Percentiles rank a stretch among this genome's conserved stretches.
Evolutionary conservation across 768 basidiomycete species (phyloP).

Genomic region (Suillus clintonianus): DNA sequence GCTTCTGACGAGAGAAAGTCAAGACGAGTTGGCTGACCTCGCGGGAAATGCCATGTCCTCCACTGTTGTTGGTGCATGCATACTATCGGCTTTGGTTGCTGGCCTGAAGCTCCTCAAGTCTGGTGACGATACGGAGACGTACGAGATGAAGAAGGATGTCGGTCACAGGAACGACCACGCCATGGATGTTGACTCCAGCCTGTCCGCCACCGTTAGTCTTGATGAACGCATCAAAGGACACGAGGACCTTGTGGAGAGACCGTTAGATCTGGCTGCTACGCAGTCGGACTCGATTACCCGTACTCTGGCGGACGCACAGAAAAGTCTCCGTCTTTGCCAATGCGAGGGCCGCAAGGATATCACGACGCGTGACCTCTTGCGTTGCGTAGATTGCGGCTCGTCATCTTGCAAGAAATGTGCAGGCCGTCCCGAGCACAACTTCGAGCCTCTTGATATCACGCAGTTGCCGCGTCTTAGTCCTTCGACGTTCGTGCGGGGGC

Average conservation of each 20-base stretch:
- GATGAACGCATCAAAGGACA: constrained; percentile 71
- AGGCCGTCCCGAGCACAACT: constrained; percentile 88
- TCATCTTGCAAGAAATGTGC: constrained; percentile 86
- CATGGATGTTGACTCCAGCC: constrained; percentile 52
- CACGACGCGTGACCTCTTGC: constrained; percentile 62
- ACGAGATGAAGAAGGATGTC: constrained; percentile 61
- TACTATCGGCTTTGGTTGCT: constrained; percentile 77
- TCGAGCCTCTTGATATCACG: constrained; percentile 51
- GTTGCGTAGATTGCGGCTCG: constrained; percentile 75
- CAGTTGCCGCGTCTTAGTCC: constrained; percentile 67
- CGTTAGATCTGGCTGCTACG: constrained; percentile 68
- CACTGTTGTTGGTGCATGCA: constrained; percentile 90
- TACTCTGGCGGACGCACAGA: constrained; percentile 64
- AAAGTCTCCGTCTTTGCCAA: constrained; percentile 79
- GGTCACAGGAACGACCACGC: constrained; percentile 34
- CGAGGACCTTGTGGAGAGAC: constrained; percentile 59
- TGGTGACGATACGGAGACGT: constrained; percentile 65
- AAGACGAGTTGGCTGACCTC: constrained; percentile 91
- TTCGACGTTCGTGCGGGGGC: constrained; percentile 67
- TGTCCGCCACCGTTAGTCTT: constrained; percentile 20
- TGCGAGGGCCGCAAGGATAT: constrained; percentile 89
- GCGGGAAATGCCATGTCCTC: constrained; percentile 99
- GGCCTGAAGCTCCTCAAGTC: constrained; percentile 65
- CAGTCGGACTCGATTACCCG: constrained; percentile 48
- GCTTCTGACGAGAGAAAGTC: constrained; percentile 87